A percentile compares a stretch with the other conserved stretches of the same genome.
phyloP scores from a whole-genome alignment of 768 basidiomycete species.

The Lentinus tigrinus region DNA sequence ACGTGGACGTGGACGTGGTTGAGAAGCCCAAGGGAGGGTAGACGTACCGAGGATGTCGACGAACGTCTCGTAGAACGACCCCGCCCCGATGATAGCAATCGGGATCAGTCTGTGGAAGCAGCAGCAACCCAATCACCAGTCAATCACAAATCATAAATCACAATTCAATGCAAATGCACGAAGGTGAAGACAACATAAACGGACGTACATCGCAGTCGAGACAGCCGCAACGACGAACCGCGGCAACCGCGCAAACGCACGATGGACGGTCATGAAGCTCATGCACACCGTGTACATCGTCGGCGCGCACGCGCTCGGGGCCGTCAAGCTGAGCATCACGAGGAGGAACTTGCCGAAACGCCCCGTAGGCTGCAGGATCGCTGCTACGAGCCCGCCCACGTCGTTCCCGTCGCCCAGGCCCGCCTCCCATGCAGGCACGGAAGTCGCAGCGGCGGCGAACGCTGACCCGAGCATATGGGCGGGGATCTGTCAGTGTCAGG shows the following conservation, averaged over 20 bases:
- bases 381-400: constrained; percentile 48
- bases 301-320: constrained; percentile 55
- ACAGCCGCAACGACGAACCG: constrained; percentile 46
- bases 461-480: constrained; percentile 46
- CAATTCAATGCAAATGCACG: not conserved
- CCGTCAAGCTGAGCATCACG: constrained; percentile 44
- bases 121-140: not conserved
- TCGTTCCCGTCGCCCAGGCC: constrained; percentile 37
- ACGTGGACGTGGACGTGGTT: not conserved
- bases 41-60: constrained; percentile 40
- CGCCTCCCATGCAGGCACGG: constrained; percentile 39
- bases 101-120: constrained; percentile 40
- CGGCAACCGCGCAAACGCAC: constrained; percentile 36
- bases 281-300: constrained; percentile 57
- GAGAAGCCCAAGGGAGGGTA: too few species aligned
- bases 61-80: constrained; percentile 44
- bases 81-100: constrained; percentile 44
- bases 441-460: constrained; percentile 41
- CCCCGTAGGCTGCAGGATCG: constrained; percentile 36
- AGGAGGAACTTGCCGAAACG: constrained; percentile 46
- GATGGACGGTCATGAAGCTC: constrained; percentile 41
- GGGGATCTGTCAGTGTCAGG: constrained; percentile 32
- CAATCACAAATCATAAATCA: too few species aligned
- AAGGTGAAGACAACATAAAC: not conserved
- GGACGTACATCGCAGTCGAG: constrained; percentile 43